Base-by-base conservation (phyloP, 2,329 filamentous ascomycete genomes). In the Diplocarpon rosae region DNA sequence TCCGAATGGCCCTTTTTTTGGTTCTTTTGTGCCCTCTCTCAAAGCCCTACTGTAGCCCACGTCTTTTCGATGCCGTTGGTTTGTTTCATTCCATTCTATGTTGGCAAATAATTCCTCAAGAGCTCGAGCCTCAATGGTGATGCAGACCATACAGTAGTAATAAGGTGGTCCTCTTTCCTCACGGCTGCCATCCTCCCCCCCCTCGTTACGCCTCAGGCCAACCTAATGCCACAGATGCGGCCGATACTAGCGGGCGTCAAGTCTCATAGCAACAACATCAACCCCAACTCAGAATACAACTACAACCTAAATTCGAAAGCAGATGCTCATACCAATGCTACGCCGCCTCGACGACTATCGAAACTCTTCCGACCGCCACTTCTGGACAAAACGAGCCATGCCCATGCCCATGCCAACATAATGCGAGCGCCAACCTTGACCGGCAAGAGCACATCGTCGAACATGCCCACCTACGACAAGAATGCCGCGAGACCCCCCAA, bases 401-500 rank as follows among this genome's bases (percentile, higher is more conserved):
- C 30, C 30, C 30, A 32, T 32, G 30, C 30, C 39, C 50, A 54
- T 34, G 40, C 51, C 9, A 46, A 53, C 62, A 69, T 68, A 60
- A 69, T 64, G 63, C 63, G 64, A 61, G 64, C 62, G 59, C 65
- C 55, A 38, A 54, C 55, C 39, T 31, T 43, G 41, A 37, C 33
- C 7, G 36, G 30, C 34, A 35, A 35, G 33, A 41, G 32, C n/a
- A 12, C 30, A 32, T 12, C 30, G 11, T 58, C 59, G 40, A 61
- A 58, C 42, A 62, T 69, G 60, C 69, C 75, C 64, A 65, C 65
- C 49, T 62, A 63, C 60, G 69, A 75, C 65, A 73, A 70, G 66
- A 67, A 65, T 64, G 64, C 62, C 62, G 68, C 68, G 59, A 58
- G 70, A 66, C 52, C 71, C 71, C 72, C 83, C 59, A 80, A 80